Conservation (phyloP, 352 stramenopile species). For the Globisporangium spiculum region DNA sequence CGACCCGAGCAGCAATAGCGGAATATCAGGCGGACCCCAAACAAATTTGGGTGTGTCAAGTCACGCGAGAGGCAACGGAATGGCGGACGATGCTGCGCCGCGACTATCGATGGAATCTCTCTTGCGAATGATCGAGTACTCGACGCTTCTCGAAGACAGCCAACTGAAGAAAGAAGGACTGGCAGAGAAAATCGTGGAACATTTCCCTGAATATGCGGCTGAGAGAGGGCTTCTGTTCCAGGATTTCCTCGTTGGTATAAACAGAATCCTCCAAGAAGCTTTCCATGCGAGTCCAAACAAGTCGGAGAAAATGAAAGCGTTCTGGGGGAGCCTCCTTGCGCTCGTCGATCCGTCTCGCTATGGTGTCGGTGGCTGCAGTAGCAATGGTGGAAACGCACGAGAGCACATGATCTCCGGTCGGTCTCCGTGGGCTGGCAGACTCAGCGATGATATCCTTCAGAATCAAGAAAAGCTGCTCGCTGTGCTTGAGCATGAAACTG, state of each 20-base stretch:
- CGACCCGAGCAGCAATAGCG: constrained; percentile 2
- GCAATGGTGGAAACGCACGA: neutral
- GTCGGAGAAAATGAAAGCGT: constrained; percentile 38
- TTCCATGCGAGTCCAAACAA: constrained; percentile 29
- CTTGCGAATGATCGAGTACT: constrained; percentile 46
- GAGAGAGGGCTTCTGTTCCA: constrained; percentile 49
- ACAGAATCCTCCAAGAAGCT: constrained; percentile 37
- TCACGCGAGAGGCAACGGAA: constrained; percentile 1
- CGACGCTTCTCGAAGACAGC: constrained; percentile 36
- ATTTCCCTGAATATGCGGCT: constrained; percentile 43
- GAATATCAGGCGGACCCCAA: neutral
- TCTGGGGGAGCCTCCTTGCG: constrained; percentile 51
- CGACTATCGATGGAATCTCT: constrained; percentile 41
- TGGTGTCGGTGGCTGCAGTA: neutral
- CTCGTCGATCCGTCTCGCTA: constrained; percentile 24
- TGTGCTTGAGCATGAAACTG: constrained; percentile 76
- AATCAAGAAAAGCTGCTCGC: constrained; percentile 79
- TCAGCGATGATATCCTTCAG: constrained; percentile 80
- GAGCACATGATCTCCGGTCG: constrained; percentile 19
- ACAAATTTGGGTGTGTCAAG: neutral
- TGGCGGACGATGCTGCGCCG: constrained; percentile 13
- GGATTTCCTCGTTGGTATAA: constrained; percentile 54
- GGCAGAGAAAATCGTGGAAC: constrained; percentile 20
- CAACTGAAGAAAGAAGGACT: constrained; percentile 31
- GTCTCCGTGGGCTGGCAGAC: constrained; percentile 49